phyloP scores from a whole-genome alignment of 2,329 filamentous ascomycete species.

The Phyllosticta citriasiana region DNA sequence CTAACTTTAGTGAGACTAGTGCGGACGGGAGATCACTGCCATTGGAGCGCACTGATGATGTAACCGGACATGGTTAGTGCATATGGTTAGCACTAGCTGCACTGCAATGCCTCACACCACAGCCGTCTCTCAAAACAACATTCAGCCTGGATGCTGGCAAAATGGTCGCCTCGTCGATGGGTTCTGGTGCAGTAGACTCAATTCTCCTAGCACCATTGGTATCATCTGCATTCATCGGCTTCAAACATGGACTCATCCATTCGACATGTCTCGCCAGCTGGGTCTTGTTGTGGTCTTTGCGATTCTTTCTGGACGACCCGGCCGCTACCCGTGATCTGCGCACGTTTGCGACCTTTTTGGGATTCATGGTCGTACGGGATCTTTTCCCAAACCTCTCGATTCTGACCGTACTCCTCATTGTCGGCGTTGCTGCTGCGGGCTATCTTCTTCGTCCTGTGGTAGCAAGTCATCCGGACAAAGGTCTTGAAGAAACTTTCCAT shows the following conservation, averaged over 20 bases:
- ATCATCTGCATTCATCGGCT: neutral
- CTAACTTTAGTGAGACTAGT: neutral
- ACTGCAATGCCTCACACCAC: neutral
- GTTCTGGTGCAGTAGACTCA: neutral
- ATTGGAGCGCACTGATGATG: slow-evolving; percentile 4
- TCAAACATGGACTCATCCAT: neutral
- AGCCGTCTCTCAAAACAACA: neutral
- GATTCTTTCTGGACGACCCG: neutral
- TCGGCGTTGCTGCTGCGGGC: neutral
- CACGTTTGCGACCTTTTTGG: neutral
- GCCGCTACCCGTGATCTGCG: neutral
- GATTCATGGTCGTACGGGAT: neutral
- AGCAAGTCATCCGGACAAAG: neutral
- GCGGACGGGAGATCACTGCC: neutral
- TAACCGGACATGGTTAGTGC: neutral
- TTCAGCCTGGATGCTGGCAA: neutral
- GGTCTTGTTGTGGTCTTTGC: neutral
- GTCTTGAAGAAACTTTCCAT: neutral
- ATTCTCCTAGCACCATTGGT: neutral
- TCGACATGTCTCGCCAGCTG: neutral
- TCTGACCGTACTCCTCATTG: neutral
- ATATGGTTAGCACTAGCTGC: neutral
- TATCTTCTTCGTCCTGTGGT: neutral
- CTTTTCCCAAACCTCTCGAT: neutral
- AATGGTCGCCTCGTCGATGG: neutral